Evolutionary conservation across 768 basidiomycete species (phyloP).

Genomic region (Pleurotus eryngii): DNA sequence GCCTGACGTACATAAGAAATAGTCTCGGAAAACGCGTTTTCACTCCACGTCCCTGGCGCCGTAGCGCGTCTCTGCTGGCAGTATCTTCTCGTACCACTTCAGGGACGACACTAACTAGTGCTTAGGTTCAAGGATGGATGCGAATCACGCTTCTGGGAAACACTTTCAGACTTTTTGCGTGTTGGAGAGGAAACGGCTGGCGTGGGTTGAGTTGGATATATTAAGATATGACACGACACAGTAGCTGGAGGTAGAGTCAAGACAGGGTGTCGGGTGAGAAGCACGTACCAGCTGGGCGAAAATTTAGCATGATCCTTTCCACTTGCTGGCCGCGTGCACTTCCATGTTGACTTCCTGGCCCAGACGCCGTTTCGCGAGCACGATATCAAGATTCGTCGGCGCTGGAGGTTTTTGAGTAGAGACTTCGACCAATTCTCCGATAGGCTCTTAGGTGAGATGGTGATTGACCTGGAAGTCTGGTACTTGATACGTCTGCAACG

Average conservation of each 20-base stretch:
- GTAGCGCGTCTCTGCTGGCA: slow-evolving; percentile 87
- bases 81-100: slow-evolving; percentile 76
- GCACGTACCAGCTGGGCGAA: slow-evolving; percentile 78
- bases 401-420: slow-evolving; percentile 53
- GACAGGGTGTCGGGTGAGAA: neutral
- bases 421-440: slow-evolving; percentile 72
- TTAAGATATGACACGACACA: slow-evolving; percentile 73
- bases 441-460: slow-evolving; percentile 74
- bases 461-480: slow-evolving; percentile 88
- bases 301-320: slow-evolving; percentile 95
- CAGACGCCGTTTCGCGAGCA: slow-evolving; percentile 87
- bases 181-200: slow-evolving; percentile 71
- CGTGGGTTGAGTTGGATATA: slow-evolving; percentile 53
- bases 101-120: slow-evolving; percentile 54
- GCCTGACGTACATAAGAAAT: slow-evolving; percentile 76
- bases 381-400: slow-evolving; percentile 77
- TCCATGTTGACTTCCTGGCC: slow-evolving; percentile 86
- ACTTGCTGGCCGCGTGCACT: slow-evolving; percentile 90
- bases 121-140: slow-evolving; percentile 53
- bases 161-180: slow-evolving; percentile 83
- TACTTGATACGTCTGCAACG: slow-evolving; percentile 78
- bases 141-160: slow-evolving; percentile 84
- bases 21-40: slow-evolving; percentile 78
- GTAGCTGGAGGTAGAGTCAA: slow-evolving; percentile 56
- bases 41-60: slow-evolving; percentile 89